These are phyloP conservation scores for Citrus mangshanensis DNA, from an alignment of 345 rosid species.

Conservation along the genomic window DNA sequence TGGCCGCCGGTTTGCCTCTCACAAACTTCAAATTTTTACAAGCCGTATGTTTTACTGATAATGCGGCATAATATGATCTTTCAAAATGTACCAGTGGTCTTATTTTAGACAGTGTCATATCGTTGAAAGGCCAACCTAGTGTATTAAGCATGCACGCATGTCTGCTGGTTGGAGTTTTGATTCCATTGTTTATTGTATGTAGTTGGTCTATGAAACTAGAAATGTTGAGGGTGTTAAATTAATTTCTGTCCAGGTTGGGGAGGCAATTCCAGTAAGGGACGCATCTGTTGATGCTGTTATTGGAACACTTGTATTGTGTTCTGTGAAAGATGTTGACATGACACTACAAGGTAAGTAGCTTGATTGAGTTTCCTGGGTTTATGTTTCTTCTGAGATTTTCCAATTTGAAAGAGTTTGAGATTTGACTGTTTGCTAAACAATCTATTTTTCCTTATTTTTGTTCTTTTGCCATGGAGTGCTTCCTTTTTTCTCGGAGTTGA, in stretches of 20 bases:
- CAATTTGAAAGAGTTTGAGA: too few relatives aligned
- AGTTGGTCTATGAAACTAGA: not conserved
- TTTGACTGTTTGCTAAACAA: too few relatives aligned
- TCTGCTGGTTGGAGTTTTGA: not conserved
- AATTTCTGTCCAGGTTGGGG: constrained; percentile 56
- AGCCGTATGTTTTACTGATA: constrained; percentile 43
- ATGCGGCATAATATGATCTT: not conserved
- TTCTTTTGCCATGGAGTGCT: too few relatives aligned
- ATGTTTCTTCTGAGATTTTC: not conserved
- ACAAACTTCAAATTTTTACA: constrained; percentile 57
- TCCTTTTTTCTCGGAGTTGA: too few relatives aligned
- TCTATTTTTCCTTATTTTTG: too few relatives aligned
- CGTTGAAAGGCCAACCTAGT: not conserved
- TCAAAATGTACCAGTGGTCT: too few relatives aligned
- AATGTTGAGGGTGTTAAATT: not conserved
- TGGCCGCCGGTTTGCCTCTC: constrained; percentile 55
- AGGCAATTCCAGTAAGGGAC: constrained; percentile 68
- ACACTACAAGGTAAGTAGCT: constrained; percentile 53
- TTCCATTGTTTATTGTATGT: not conserved
- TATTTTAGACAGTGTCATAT: not conserved
- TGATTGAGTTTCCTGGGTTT: not conserved
- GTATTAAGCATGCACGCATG: not conserved
- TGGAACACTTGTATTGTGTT: constrained; percentile 85
- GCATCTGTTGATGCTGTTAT: constrained; percentile 81
- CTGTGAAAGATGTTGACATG: constrained; percentile 56